Conservation (phyloP, 1,139 yeast species). For the Geotrichum cucujoidarum region DNA sequence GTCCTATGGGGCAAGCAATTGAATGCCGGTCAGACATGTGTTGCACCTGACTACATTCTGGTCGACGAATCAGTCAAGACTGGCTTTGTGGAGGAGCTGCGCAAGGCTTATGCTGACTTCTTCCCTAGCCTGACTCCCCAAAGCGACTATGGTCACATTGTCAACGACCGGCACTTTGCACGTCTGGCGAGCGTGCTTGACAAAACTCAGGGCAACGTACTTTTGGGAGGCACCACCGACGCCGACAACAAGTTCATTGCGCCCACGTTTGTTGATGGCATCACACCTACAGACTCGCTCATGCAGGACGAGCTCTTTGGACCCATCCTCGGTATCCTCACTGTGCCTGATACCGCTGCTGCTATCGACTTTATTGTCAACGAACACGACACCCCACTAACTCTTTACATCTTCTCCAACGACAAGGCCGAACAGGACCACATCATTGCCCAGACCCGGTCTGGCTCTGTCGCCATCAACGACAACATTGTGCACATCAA, state of each 20-base stretch:
- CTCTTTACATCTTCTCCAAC: conserved; percentile 67
- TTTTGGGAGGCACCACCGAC: conserved; percentile 49
- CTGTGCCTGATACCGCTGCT: conserved; percentile 47
- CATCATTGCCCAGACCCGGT: conserved; percentile 53
- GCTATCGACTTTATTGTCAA: conserved; percentile 48
- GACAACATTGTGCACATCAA: conserved; percentile 73
- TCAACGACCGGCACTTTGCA: conserved; percentile 55
- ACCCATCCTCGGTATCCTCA: conserved; percentile 73
- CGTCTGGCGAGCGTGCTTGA: conserved; percentile 47
- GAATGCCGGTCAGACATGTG: conserved; percentile 90
- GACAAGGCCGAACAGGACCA: conserved; percentile 48
- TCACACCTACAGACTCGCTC: conserved; percentile 58
- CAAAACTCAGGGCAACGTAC: conserved; percentile 54
- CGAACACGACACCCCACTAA: conserved; percentile 80
- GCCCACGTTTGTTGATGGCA: conserved; percentile 70
- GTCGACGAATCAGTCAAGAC: conserved; percentile 56
- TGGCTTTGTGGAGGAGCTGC: conserved; percentile 48
- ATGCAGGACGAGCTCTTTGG: conserved; percentile 83
- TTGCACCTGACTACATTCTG: conserved; percentile 76
- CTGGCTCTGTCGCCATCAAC: conserved; percentile 71
- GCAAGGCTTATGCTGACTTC: conserved; percentile 44
- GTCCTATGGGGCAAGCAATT: conserved; percentile 72
- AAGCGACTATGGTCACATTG: conserved; percentile 51
- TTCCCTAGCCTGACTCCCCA: conserved; percentile 42
- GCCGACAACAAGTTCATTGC: conserved; percentile 48